Base-by-base conservation (phyloP, 1,284 basidiomycete genomes). In the Ganoderma leucocontextum region DNA sequence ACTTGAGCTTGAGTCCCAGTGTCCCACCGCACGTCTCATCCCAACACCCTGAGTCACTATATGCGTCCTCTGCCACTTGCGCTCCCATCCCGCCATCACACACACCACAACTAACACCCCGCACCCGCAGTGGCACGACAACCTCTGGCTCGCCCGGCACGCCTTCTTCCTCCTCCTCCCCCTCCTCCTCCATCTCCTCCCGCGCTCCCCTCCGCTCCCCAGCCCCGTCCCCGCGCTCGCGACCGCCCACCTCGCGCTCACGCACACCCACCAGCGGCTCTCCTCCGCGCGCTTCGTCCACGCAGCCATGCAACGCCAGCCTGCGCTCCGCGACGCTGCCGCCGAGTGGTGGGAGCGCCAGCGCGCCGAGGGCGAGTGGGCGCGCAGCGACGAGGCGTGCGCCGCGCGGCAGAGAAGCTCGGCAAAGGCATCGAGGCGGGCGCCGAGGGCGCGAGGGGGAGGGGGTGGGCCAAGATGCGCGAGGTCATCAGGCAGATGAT, bases 121-220 rank as follows among this genome's bases (percentile, higher is more conserved):
- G 13, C n/a, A 4, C 36, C 38, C 25, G 22, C 73, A 93, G 92
- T 90, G 88, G 87, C 89, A 92, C 79, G 91, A 93, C 76, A 81
- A 75, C 36, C 79, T 89, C 44, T 85, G 85, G 77, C 75, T 83
- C 64, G 69, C 81, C 25, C 90, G 92, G 13, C 85, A 87, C 66
- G 47, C 82, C 4, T 76, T 91, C 67, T 90, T 93, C 79, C 81
- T 91, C 67, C 19, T 83, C 42, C 81, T 93, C 10, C 90, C 90
- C 0, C 70, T 87, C 35, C 61, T 85, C 60, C 73, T 89, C n/a
- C 84, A 85, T 75, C 72, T 83, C 63, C 74, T 87, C 10, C 86
- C 83, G 2, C 70, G 73, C 33, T 75, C 70, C 59, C 75, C 66
- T 22, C 72, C 33, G 13, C 63, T 57, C 70, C 76, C 59, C 63